phyloP scores from a whole-genome alignment of 2,329 filamentous ascomycete species.

The Nothophoma quercina region DNA sequence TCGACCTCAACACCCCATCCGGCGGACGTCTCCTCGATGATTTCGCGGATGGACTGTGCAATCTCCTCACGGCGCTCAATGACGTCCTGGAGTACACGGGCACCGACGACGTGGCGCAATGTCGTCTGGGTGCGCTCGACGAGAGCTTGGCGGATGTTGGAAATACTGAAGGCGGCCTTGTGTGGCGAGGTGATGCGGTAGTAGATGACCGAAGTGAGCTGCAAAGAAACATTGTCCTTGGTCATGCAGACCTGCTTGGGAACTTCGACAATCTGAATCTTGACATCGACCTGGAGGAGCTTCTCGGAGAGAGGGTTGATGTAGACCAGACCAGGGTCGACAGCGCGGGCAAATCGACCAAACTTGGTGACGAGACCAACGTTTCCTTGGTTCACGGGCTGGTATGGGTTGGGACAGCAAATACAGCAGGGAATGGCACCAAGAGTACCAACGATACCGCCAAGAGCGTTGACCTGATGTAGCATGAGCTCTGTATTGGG shows the following conservation, averaged over 20 bases:
- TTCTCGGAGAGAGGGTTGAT: constrained; percentile 94
- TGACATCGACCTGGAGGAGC: constrained; percentile 93
- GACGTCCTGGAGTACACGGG: constrained; percentile 94
- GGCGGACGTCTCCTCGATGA: constrained; percentile 92
- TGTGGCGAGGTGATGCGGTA: constrained; percentile 96
- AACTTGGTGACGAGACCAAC: constrained; percentile 97
- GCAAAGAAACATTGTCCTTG: constrained; percentile 96
- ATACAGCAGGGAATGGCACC: constrained; percentile 93
- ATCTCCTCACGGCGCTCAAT: constrained; percentile 98
- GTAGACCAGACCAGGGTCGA: constrained; percentile 96
- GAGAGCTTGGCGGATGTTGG: constrained; percentile 93
- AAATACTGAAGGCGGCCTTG: constrained; percentile 96
- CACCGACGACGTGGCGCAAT: constrained; percentile 93
- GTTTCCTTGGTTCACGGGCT: constrained; percentile 88
- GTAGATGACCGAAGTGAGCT: constrained; percentile 97
- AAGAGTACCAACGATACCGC: constrained; percentile 74
- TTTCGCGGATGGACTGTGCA: constrained; percentile 92
- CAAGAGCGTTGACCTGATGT: constrained; percentile 72
- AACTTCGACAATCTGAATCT: constrained; percentile 98
- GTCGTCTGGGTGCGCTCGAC: constrained; percentile 98
- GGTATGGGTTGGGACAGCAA: constrained; percentile 94
- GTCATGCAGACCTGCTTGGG: constrained; percentile 98
- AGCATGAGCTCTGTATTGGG: constrained; percentile 6
- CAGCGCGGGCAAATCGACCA: constrained; percentile 90
- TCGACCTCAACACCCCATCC: constrained; percentile 97